Evolutionary conservation across 2,329 filamentous ascomycete species (phyloP).

Genomic region (Diaporthe sp.): DNA sequence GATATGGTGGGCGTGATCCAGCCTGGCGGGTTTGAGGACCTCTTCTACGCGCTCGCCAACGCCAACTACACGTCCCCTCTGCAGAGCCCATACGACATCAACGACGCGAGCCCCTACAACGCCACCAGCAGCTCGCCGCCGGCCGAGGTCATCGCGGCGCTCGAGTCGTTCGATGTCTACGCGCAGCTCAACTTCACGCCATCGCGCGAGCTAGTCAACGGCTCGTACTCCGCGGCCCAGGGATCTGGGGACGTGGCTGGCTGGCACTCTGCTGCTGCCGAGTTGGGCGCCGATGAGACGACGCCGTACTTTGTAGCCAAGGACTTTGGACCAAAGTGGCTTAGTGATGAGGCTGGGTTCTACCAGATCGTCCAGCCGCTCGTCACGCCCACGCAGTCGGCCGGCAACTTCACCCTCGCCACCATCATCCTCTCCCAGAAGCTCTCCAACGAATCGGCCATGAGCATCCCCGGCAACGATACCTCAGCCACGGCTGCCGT

Average conservation of each 20-base stretch:
- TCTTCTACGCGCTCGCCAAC: slow-evolving; percentile 53
- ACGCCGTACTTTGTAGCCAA: slow-evolving; percentile 61
- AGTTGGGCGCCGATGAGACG: slow-evolving; percentile 48
- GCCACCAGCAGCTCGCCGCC: slow-evolving; percentile 46
- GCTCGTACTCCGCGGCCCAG: slow-evolving; percentile 41
- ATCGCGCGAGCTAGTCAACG: slow-evolving; percentile 57
- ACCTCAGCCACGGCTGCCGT: background rate
- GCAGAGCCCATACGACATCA: slow-evolving; percentile 30
- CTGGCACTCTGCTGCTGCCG: slow-evolving; percentile 57
- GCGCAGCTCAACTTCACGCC: slow-evolving; percentile 56
- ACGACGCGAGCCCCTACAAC: slow-evolving; percentile 42
- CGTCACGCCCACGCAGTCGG: slow-evolving; percentile 56
- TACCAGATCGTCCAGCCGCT: slow-evolving; percentile 62
- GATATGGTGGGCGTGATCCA: slow-evolving; percentile 61
- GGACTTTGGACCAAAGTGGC: slow-evolving; percentile 60
- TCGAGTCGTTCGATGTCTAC: slow-evolving; percentile 60
- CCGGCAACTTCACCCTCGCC: slow-evolving; percentile 58
- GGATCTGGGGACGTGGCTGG: slow-evolving; percentile 50
- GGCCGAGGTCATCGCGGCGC: slow-evolving; percentile 51
- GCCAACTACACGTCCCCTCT: slow-evolving; percentile 44
- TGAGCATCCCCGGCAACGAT: slow-evolving; percentile 24
- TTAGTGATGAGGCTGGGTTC: slow-evolving; percentile 52
- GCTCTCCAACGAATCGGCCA: slow-evolving; percentile 24
- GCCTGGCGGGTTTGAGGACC: slow-evolving; percentile 63
- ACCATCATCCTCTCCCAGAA: slow-evolving; percentile 55